These are phyloP conservation scores for Meira miltonrushii DNA, from an alignment of 1,284 basidiomycete genomes.

Conservation along the genomic window DNA sequence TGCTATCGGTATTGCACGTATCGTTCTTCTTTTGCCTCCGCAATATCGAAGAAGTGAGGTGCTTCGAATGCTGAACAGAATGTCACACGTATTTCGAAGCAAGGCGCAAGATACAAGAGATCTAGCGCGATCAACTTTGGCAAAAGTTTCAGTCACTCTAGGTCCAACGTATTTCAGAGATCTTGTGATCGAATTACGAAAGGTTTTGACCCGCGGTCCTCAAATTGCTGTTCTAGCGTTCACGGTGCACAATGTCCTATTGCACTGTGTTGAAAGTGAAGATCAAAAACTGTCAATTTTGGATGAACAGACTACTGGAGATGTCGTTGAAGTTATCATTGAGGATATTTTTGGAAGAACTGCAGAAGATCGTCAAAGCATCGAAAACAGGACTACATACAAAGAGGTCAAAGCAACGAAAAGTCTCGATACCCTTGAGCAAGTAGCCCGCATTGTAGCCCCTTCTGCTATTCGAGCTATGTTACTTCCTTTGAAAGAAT, in stretches of 20 bases:
- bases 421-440: conserved; percentile 51
- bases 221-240: conserved; percentile 90
- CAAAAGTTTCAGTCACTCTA: conserved; percentile 71
- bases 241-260: conserved; percentile 74
- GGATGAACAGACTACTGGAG: conserved; percentile 66
- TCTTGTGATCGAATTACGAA: conserved; percentile 73
- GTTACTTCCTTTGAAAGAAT: conserved; percentile 72
- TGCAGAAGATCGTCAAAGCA: conserved; percentile 78
- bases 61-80: conserved; percentile 70
- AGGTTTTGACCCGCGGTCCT: conserved; percentile 79
- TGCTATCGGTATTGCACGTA: conserved; percentile 77
- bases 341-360: conserved; percentile 95
- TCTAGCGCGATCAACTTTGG: conserved; percentile 74
- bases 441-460: conserved; percentile 36
- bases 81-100: conserved; percentile 82
- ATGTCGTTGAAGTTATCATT: conserved; percentile 73
- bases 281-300: conserved; percentile 24
- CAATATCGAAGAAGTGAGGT: conserved; percentile 61
- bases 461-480: conserved; percentile 64
- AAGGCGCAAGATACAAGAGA: conserved; percentile 92
- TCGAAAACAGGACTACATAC: conserved; percentile 82
- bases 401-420: conserved; percentile 48
- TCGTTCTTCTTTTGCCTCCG: conserved; percentile 76
- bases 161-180: conserved; percentile 70
- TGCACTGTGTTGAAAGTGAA: conserved; percentile 54